Evolutionary conservation across 2,329 filamentous ascomycete genomes (phyloP).

Genomic region (Clonostachys solani): DNA sequence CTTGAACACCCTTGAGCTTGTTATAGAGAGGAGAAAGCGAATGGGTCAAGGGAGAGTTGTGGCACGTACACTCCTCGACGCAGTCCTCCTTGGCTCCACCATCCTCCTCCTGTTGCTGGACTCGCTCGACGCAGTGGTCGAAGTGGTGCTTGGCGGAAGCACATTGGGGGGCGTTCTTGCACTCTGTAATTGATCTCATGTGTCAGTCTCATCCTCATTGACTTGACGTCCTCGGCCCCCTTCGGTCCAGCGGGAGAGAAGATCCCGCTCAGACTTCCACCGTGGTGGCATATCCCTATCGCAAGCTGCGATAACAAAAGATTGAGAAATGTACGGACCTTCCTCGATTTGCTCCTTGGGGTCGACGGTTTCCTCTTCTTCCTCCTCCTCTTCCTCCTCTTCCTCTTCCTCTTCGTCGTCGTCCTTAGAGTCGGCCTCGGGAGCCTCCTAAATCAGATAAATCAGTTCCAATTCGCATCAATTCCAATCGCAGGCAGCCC

Average conservation of each 20-base stretch:
- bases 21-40: not conserved
- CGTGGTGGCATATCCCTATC: not conserved
- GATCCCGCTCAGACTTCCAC: not conserved
- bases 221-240: not conserved
- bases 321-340: slow-evolving; percentile 56
- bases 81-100: slow-evolving; percentile 87
- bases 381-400: slow-evolving; percentile 65
- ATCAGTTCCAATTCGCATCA: too few species aligned
- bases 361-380: slow-evolving; percentile 82
- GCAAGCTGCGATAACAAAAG: not conserved
- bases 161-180: slow-evolving; percentile 82
- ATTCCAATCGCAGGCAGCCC: too few species aligned
- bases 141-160: slow-evolving; percentile 93
- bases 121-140: slow-evolving; percentile 95
- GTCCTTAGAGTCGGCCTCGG: slow-evolving; percentile 22
- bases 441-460: too few species aligned
- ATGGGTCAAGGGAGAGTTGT: not conserved
- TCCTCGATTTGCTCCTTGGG: slow-evolving; percentile 86
- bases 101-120: slow-evolving; percentile 60
- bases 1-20: not conserved
- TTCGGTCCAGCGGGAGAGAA: not conserved
- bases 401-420: slow-evolving; percentile 40
- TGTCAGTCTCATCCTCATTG: not conserved
- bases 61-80: slow-evolving; percentile 94
- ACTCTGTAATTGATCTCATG: slow-evolving; percentile 57